phyloP scores from a whole-genome alignment of 2,329 filamentous ascomycete species.

The Amphichorda felina region DNA sequence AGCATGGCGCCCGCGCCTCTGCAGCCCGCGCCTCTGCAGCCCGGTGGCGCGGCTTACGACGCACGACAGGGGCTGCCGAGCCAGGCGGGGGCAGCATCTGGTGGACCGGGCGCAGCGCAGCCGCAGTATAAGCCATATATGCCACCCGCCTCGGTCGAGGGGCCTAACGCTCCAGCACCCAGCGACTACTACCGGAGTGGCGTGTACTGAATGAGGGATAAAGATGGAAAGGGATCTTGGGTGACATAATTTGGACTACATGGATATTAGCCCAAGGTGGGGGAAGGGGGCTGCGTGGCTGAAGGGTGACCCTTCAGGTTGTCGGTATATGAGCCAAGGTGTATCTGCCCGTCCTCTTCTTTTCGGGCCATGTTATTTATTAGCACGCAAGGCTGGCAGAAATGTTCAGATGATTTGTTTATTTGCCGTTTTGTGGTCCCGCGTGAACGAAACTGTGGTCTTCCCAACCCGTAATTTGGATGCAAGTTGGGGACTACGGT shows the following conservation, averaged over 20 bases:
- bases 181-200: slow-evolving; percentile 42
- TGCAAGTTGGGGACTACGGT: no score
- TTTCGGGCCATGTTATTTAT: background rate
- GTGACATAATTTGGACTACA: no score
- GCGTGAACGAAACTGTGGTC: background rate
- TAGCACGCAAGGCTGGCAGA: background rate
- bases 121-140: slow-evolving; percentile 50
- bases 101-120: slow-evolving; percentile 4
- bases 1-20: slow-evolving; percentile 28
- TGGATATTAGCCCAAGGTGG: no score
- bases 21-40: slow-evolving; percentile 32
- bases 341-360: no score
- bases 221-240: background rate
- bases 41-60: slow-evolving; percentile 33
- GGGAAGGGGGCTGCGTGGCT: no score
- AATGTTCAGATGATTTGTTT: background rate
- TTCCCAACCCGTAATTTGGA: no score
- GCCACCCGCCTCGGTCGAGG: slow-evolving; percentile 27
- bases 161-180: slow-evolving; percentile 36
- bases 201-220: slow-evolving; percentile 11
- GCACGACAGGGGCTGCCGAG: slow-evolving; percentile 38
- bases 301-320: no score
- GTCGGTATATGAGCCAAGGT: no score
- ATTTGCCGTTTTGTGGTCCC: no score
- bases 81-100: slow-evolving; percentile 21